phyloP scores from a whole-genome alignment of 352 stramenopile genomes.

The Phytophthora sansomeana region DNA sequence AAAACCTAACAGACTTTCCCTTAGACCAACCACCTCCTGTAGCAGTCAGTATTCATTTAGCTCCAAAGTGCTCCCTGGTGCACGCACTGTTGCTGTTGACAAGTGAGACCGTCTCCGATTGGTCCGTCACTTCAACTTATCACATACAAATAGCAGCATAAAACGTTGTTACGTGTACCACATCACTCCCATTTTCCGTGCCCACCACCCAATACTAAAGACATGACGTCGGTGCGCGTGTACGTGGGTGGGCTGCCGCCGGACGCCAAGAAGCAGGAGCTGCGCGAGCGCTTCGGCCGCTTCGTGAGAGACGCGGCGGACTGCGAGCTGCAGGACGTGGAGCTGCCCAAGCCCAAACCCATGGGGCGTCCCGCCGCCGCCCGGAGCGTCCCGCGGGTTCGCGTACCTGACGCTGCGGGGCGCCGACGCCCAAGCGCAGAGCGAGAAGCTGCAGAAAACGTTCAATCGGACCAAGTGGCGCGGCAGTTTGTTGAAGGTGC shows the following conservation, averaged over 20 bases:
- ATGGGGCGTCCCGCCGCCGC: conserved; percentile 5
- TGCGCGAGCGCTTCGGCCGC: conserved; percentile 70
- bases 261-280: conserved; percentile 56
- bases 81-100: too few species aligned
- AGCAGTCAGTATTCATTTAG: too few species aligned
- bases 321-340: conserved; percentile 50
- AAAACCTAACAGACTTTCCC: too few species aligned
- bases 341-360: conserved; percentile 46
- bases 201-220: conserved; percentile 13
- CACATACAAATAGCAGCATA: background rate
- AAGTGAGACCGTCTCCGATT: background rate
- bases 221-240: conserved; percentile 46
- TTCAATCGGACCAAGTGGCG: conserved; percentile 84
- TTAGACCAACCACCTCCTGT: too few species aligned
- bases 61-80: too few species aligned
- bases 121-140: background rate
- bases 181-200: background rate
- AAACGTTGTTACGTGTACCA: background rate
- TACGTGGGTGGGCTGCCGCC: conserved; percentile 69
- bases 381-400: conserved; percentile 48
- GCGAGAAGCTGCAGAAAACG: conserved; percentile 61
- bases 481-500: conserved; percentile 62
- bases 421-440: conserved; percentile 31
- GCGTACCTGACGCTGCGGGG: conserved; percentile 68
- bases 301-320: conserved; percentile 38